These are phyloP conservation scores for Tolypocladium guangdongense DNA, from an alignment of 2,329 filamentous ascomycete species.

Conservation along the genomic window DNA sequence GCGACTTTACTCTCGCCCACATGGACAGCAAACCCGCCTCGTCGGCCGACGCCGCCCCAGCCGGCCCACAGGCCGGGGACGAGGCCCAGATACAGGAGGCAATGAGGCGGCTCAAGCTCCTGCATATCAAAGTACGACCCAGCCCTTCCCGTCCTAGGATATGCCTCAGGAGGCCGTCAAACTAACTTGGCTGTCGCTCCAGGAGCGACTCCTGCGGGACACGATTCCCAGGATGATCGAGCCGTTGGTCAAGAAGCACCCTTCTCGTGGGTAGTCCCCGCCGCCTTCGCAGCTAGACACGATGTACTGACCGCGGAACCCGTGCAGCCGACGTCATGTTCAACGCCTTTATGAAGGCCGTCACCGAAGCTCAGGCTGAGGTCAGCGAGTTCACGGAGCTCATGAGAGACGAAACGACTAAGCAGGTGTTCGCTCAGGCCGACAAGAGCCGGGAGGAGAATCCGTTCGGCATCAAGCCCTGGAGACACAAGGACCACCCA, in stretches of 20 bases:
- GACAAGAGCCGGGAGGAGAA: slow-evolving; percentile 42
- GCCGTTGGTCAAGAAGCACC: slow-evolving; percentile 37
- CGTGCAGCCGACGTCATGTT: slow-evolving; percentile 38
- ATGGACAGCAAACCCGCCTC: slow-evolving; percentile 4
- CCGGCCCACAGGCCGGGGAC: slow-evolving; percentile 25
- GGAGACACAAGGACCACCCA: slow-evolving; percentile 48
- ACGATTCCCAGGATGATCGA: slow-evolving; percentile 29
- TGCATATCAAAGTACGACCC: slow-evolving; percentile 41
- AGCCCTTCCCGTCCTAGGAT: background rate
- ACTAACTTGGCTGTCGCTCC: slow-evolving; percentile 8
- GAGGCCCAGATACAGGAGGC: slow-evolving; percentile 39
- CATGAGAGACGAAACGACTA: slow-evolving; percentile 34
- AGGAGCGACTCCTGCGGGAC: slow-evolving; percentile 24
- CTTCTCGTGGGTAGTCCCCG: slow-evolving; percentile 33
- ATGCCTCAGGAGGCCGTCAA: background rate
- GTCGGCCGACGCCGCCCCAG: background rate
- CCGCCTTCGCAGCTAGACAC: background rate
- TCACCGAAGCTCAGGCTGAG: slow-evolving; percentile 36
- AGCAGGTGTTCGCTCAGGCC: slow-evolving; percentile 40
- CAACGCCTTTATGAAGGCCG: slow-evolving; percentile 34
- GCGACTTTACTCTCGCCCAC: background rate
- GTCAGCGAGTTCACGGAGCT: slow-evolving; percentile 39
- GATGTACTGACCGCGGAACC: slow-evolving; percentile 1
- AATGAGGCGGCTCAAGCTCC: slow-evolving; percentile 38
- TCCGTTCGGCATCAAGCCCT: slow-evolving; percentile 45